Evolutionary conservation across 2,329 filamentous ascomycete species (phyloP), one percentile per base, ranked within the genome.

Genomic region (Xylaria sp.): DNA sequence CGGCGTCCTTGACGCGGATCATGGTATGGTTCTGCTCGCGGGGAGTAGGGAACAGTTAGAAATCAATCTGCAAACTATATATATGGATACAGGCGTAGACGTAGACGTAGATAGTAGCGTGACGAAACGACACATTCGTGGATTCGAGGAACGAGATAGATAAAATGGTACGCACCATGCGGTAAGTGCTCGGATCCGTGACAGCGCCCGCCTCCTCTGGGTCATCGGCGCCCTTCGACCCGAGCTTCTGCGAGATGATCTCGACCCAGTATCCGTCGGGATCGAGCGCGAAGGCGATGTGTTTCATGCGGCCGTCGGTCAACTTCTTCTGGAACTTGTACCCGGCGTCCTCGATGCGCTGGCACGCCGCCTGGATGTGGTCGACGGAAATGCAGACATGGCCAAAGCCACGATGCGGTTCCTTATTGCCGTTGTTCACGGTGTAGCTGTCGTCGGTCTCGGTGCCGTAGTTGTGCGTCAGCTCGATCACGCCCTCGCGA

Each of bases 281-380:
- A 74, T 97, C 94, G 63, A 97, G 87, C 1, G 86, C 94, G 78
- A 98, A 98, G 0, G 95, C 96, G 76, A 98, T 97, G 76, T 92
- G 82, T 76, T 86, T 87, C 93, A 97, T 97, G 65, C 91, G 87
- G 2, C 96, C 96, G 73, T 98, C 95, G 0, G 89, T 89, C 65
- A 98, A 84, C 82, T 93, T 97, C 89, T 98, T 98, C 85, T 98
- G 93, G 82, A 98, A 99, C 71, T 87, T 88, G 82, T 97, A 97
- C 0, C 94, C 94, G 6, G 92, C 94, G 78, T 95, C 92, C 80
- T 97, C 93, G 69, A 99, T 87, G 65, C 94, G 88, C 83, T 94
- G 85, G 84, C 96, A 98, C 1, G 95, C 94, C 2, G 92, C 93
- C 82, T 97, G 92, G 71, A 98, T 91, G 79, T 93, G 90, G 81